Conservation (phyloP, 441 rosid species). For the Corymbia calophylla region DNA sequence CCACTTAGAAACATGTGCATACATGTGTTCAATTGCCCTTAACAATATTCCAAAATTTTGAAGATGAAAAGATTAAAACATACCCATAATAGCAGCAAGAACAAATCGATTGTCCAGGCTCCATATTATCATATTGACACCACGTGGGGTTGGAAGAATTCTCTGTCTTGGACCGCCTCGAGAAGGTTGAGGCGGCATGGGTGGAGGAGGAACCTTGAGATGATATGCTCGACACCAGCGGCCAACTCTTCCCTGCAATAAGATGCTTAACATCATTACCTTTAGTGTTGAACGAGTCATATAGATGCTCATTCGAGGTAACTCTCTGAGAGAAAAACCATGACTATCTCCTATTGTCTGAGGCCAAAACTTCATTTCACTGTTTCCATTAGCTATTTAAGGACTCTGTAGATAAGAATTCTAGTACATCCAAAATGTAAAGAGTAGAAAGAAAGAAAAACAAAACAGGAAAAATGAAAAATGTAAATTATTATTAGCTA, state of each 20-base stretch:
- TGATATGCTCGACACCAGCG: conserved; percentile 92
- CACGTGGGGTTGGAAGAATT: conserved; percentile 96
- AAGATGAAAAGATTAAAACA: not conserved
- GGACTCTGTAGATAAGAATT: not conserved
- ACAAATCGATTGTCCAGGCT: conserved; percentile 99
- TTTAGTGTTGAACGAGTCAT: not conserved
- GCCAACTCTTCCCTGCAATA: conserved; percentile 73
- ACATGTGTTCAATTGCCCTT: not conserved
- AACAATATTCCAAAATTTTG: not conserved
- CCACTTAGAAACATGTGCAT: not conserved
- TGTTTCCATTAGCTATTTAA: not conserved
- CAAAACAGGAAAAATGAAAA: not conserved
- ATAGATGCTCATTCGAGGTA: not conserved
- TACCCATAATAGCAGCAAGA: conserved; percentile 99
- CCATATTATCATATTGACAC: conserved; percentile 98
- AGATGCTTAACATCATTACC: not conserved
- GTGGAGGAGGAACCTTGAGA: conserved; percentile 99
- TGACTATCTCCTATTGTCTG: not conserved
- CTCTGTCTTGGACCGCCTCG: conserved; percentile 99
- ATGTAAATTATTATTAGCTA: not conserved
- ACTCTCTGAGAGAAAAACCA: not conserved
- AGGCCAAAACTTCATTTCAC: not conserved
- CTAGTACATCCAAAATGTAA: not conserved
- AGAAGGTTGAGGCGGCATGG: conserved; percentile 93
- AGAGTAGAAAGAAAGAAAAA: not conserved